Percentiles rank a stretch among this genome's conserved stretches.
These are phyloP conservation scores for Parafenestella ontariensis DNA, from an alignment of 2,329 filamentous ascomycete genomes.

Conservation along the genomic window DNA sequence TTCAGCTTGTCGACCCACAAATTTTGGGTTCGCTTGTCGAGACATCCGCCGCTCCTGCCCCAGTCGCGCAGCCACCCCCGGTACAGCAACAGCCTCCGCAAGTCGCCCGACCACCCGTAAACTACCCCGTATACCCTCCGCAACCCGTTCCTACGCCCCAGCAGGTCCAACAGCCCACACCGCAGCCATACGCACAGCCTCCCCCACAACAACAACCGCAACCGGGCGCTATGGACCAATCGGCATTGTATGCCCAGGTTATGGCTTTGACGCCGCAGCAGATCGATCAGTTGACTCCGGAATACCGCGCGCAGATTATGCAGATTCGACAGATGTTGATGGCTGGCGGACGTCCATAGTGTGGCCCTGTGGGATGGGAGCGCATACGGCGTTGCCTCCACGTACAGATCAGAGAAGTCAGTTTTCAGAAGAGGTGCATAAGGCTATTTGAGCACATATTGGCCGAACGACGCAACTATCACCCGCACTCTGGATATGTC, in stretches of 20 bases:
- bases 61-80: slow-evolving; percentile 47
- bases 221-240: slow-evolving; percentile 55
- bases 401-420: neutral
- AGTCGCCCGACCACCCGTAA: slow-evolving; percentile 38
- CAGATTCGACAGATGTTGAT: slow-evolving; percentile 71
- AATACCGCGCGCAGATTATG: slow-evolving; percentile 80
- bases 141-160: slow-evolving; percentile 61
- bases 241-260: slow-evolving; percentile 80
- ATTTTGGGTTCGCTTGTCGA: slow-evolving; percentile 84
- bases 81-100: slow-evolving; percentile 45
- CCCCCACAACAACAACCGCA: slow-evolving; percentile 38
- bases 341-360: slow-evolving; percentile 27
- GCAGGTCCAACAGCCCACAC: slow-evolving; percentile 47
- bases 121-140: slow-evolving; percentile 49
- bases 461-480: neutral
- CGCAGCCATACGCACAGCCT: slow-evolving; percentile 54
- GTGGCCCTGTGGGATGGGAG: neutral
- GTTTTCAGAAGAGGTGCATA: neutral
- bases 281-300: slow-evolving; percentile 79
- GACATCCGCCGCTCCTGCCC: slow-evolving; percentile 41
- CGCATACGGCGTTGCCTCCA: neutral
- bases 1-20: slow-evolving; percentile 88
- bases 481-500: slow-evolving; percentile 4
- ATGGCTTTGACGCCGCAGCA: slow-evolving; percentile 79
- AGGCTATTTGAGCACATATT: slow-evolving; percentile 2